Percentiles rank a stretch among this genome's conserved stretches.
phyloP scores from a whole-genome alignment of 2,329 filamentous ascomycete genomes.

The Conoideocrella luteorostrata region DNA sequence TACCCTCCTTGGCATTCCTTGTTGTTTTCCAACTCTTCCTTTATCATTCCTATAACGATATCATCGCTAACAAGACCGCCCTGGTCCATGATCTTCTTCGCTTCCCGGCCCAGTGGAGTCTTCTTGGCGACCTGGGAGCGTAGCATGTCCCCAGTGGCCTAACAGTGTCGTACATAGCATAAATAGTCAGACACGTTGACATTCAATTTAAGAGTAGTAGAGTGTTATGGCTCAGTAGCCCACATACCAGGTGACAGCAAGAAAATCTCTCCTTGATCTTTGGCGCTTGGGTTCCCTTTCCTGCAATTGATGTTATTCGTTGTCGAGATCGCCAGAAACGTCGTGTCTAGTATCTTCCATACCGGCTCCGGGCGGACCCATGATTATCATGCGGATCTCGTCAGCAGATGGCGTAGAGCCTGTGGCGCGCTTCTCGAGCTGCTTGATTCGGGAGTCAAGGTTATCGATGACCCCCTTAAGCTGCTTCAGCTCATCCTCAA shows the following conservation, averaged over 20 bases:
- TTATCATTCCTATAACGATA: constrained; percentile 99
- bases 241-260: constrained; percentile 90
- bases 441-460: constrained; percentile 80
- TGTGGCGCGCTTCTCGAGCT: constrained; percentile 70
- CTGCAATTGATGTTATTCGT: constrained; percentile 38
- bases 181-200: background rate
- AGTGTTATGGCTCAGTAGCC: no score
- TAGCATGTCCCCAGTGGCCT: constrained; percentile 99
- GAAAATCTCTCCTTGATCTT: constrained; percentile 98
- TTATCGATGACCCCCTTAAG: constrained; percentile 77
- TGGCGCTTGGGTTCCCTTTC: constrained; percentile 97
- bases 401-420: constrained; percentile 47
- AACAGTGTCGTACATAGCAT: constrained; percentile 12
- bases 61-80: constrained; percentile 96
- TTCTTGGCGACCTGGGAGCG: constrained; percentile 97
- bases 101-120: constrained; percentile 87
- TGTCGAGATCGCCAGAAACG: background rate
- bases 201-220: no score
- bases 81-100: constrained; percentile 99
- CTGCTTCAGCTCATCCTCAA: constrained; percentile 77
- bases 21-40: constrained; percentile 91
- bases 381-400: constrained; percentile 91
- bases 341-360: constrained; percentile 27
- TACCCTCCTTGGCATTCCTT: constrained; percentile 95
- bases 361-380: constrained; percentile 97